Conservation (phyloP, 108 stramenopile genomes). For the Parmales sp. region DNA sequence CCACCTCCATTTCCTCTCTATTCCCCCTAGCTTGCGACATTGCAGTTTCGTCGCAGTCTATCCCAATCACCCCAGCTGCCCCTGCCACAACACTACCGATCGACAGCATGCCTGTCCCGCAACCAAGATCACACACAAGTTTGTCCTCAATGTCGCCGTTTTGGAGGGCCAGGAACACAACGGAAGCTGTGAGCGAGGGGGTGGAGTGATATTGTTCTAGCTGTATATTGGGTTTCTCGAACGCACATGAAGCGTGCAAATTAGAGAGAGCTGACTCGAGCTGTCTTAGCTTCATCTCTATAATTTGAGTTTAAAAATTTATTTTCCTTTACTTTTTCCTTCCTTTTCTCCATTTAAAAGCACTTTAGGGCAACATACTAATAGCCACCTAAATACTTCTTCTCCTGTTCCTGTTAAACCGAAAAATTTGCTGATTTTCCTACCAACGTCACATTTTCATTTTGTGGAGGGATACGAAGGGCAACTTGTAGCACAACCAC, state of each 20-base stretch:
- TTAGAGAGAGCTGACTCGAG: constrained; percentile 74
- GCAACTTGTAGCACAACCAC: too few species aligned
- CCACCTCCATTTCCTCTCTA: constrained; percentile 22
- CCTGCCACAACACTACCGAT: constrained; percentile 64
- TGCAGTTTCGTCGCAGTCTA: constrained; percentile 80
- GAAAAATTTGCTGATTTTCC: too few species aligned
- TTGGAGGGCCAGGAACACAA: constrained; percentile 56
- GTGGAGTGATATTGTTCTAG: constrained; percentile 85
- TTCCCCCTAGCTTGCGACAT: constrained; percentile 55
- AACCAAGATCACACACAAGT: constrained; percentile 76
- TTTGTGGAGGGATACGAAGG: too few species aligned
- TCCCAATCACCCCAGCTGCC: constrained; percentile 39
- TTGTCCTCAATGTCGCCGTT: constrained; percentile 43
- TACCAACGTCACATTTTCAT: too few species aligned
- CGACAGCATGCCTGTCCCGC: constrained; percentile 85
- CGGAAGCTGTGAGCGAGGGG: constrained; percentile 59
- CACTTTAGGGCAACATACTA: too few species aligned
- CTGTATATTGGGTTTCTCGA: constrained; percentile 49
- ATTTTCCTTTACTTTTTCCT: too few species aligned
- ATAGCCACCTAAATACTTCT: too few species aligned
- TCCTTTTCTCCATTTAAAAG: too few species aligned
- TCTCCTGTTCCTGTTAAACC: too few species aligned
- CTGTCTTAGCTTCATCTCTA: constrained; percentile 75
- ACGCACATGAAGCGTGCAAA: constrained; percentile 40
- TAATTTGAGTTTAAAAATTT: too few species aligned